A percentile compares a stretch with the other conserved stretches of the same genome.
These are phyloP conservation scores for Biscutella auriculata DNA, from an alignment of 441 rosid species.

Conservation along the genomic window DNA sequence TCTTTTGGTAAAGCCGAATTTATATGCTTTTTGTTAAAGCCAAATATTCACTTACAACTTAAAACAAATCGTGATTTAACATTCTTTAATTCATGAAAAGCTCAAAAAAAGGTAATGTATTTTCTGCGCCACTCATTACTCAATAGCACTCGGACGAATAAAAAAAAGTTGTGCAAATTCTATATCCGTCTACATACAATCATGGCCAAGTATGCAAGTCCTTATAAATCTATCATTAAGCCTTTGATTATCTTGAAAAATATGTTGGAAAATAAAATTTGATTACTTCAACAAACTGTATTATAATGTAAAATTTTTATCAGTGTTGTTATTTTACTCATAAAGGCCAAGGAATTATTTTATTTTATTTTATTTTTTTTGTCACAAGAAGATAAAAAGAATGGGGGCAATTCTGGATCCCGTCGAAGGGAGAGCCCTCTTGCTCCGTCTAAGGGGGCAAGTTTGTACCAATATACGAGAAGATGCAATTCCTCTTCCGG, in stretches of 20 bases:
- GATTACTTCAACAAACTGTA: not conserved
- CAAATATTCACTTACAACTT: constrained; percentile 23
- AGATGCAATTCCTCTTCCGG: no score
- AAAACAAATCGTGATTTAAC: constrained; percentile 9
- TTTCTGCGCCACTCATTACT: constrained; percentile 23
- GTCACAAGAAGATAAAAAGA: no score
- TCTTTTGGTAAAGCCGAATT: constrained; percentile 19
- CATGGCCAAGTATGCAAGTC: not conserved
- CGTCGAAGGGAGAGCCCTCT: no score
- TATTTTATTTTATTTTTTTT: no score
- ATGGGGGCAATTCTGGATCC: no score
- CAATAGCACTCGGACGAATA: not conserved
- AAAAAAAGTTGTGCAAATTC: not conserved
- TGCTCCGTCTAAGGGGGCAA: no score
- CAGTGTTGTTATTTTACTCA: not conserved
- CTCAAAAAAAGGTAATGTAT: constrained; percentile 8
- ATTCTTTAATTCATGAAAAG: not conserved
- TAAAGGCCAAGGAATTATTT: not conserved
- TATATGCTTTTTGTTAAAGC: constrained; percentile 23
- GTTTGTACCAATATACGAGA: no score
- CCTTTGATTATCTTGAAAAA: not conserved
- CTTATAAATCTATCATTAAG: not conserved
- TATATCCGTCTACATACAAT: not conserved
- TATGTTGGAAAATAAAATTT: not conserved
- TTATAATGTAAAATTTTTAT: no score